These are phyloP conservation scores for Pistacia integerrima DNA, from an alignment of 345 rosid genomes.

Conservation along the genomic window DNA sequence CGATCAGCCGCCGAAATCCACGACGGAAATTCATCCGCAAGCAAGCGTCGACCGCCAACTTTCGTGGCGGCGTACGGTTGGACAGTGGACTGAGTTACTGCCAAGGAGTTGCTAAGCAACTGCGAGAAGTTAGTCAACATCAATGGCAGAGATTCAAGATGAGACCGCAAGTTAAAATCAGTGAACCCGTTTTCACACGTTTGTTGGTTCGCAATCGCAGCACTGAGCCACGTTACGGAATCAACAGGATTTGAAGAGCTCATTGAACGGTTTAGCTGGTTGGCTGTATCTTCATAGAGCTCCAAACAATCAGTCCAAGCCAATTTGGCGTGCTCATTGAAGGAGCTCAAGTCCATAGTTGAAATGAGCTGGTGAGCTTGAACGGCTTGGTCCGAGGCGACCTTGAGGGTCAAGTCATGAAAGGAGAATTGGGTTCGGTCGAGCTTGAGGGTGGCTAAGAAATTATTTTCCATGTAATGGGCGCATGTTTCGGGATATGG, in stretches of 20 bases:
- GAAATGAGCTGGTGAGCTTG: conserved; percentile 51
- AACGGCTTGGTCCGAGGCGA: conserved; percentile 56
- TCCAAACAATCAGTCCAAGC: conserved; percentile 75
- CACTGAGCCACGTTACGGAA: conserved; percentile 76
- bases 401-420: conserved; percentile 47
- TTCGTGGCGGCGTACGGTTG: conserved; percentile 1
- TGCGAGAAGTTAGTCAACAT: conserved; percentile 54
- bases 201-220: conserved; percentile 65
- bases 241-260: conserved; percentile 43
- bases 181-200: conserved; percentile 74
- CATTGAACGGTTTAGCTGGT: conserved; percentile 54
- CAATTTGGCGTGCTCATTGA: conserved; percentile 41
- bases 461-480: conserved; percentile 28
- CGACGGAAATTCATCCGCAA: conserved; percentile 50
- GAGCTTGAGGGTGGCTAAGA: conserved; percentile 9
- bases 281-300: conserved; percentile 57
- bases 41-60: conserved; percentile 43
- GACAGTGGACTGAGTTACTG: conserved; percentile 45
- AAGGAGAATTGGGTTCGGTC: conserved; percentile 28
- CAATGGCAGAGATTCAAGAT: conserved; percentile 40
- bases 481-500: conserved; percentile 62
- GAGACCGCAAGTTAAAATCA: conserved; percentile 51
- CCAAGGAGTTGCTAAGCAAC: conserved; percentile 74
- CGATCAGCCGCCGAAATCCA: conserved; percentile 68
- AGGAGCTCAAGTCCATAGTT: conserved; percentile 39